These are phyloP conservation scores for Linum lewisii DNA, from an alignment of 345 rosid genomes.

Conservation along the genomic window DNA sequence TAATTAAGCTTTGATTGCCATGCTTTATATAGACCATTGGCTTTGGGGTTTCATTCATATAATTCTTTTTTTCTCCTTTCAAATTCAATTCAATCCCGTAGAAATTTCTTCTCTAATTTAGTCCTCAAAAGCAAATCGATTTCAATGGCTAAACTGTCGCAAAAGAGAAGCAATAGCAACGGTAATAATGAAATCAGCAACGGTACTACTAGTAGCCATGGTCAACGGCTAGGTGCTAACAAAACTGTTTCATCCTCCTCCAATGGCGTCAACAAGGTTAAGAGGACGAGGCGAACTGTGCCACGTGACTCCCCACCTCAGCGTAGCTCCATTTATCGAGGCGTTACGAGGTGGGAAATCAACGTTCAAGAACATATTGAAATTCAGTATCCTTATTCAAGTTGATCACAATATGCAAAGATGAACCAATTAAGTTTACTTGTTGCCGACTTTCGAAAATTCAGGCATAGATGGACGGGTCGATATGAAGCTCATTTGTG, in stretches of 20 bases:
- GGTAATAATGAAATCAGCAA: neutral
- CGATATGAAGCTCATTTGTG: constrained; percentile 57
- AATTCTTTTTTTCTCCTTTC: neutral
- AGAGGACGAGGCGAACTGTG: constrained; percentile 41
- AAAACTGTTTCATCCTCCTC: neutral
- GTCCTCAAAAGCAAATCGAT: neutral
- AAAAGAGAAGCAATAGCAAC: neutral
- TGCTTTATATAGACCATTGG: neutral
- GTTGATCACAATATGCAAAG: neutral
- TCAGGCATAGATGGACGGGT: constrained; percentile 58
- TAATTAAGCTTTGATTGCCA: neutral
- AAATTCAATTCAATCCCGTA: neutral
- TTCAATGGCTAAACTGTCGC: neutral
- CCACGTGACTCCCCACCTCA: constrained; percentile 45
- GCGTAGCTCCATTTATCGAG: constrained; percentile 54
- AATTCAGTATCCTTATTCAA: too few species aligned
- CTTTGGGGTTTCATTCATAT: neutral
- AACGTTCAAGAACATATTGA: too few species aligned
- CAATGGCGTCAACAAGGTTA: constrained; percentile 19
- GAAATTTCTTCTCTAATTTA: neutral
- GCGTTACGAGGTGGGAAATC: constrained; percentile 44
- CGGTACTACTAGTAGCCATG: neutral
- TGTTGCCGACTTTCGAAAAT: neutral
- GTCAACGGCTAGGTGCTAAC: neutral
- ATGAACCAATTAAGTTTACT: neutral